phyloP scores from a whole-genome alignment of 225 moss, liverwort and hornwort species.

The Ulota crispa region DNA sequence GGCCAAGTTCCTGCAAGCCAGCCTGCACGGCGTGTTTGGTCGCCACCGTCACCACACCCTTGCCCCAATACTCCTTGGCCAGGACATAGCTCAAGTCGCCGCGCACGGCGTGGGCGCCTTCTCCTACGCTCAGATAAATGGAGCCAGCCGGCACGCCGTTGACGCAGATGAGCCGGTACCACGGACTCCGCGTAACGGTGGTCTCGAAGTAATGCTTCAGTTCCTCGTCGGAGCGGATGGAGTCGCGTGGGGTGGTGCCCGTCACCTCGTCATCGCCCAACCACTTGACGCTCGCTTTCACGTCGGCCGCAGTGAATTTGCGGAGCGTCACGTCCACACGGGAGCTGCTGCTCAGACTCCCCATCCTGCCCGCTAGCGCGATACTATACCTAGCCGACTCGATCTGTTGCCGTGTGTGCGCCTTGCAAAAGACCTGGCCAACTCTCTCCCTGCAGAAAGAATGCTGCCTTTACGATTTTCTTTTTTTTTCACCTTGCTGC shows the following conservation, averaged over 20 bases:
- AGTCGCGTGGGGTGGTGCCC: conserved; percentile 36
- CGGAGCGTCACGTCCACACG: conserved; percentile 26
- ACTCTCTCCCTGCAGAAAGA: not conserved
- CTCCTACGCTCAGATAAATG: conserved; percentile 41
- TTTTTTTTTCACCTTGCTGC: not conserved
- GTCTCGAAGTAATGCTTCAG: conserved; percentile 26
- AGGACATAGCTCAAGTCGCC: conserved; percentile 66
- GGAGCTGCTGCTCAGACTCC: not conserved
- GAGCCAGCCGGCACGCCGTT: conserved; percentile 45
- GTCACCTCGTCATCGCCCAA: conserved; percentile 52
- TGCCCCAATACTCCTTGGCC: conserved; percentile 55
- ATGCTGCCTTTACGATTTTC: not conserved
- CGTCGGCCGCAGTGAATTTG: conserved; percentile 37
- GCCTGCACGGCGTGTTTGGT: conserved; percentile 29
- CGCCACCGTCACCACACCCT: conserved; percentile 39
- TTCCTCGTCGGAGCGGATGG: conserved; percentile 27
- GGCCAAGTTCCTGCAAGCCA: conserved; percentile 42
- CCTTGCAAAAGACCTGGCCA: not conserved
- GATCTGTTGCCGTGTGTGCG: not conserved
- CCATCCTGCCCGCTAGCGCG: conserved; percentile 18
- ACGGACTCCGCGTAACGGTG: conserved; percentile 37
- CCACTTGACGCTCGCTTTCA: conserved; percentile 37
- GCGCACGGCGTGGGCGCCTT: conserved; percentile 31
- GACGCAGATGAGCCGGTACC: conserved; percentile 56
- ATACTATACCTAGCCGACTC: not conserved